Evolutionary conservation across 805 yeast species (phyloP).

Genomic region (Starmerella floricola): DNA sequence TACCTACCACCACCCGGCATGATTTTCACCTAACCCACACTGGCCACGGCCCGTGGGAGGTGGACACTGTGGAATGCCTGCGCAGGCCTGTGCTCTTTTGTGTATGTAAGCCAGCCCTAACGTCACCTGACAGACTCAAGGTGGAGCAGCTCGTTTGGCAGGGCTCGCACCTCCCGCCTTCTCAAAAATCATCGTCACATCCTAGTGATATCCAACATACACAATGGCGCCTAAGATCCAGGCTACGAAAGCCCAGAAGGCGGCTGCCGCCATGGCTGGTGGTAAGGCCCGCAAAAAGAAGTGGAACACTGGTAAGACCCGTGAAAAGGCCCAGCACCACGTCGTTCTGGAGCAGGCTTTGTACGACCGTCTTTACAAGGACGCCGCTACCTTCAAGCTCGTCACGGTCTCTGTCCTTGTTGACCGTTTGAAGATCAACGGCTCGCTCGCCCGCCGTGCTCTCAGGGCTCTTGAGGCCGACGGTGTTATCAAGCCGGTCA

Average conservation of each 20-base stretch:
- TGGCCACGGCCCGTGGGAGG: too few species aligned
- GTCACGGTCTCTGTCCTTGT: conserved; percentile 96
- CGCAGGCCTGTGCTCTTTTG: neutral
- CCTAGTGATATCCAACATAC: conserved; percentile 21
- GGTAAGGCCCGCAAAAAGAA: conserved; percentile 99
- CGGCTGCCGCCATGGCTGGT: conserved; percentile 99
- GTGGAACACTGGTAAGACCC: conserved; percentile 99
- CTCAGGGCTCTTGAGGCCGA: conserved; percentile 87
- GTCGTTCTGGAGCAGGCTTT: conserved; percentile 95
- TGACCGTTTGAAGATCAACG: conserved; percentile 98
- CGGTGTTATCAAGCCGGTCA: conserved; percentile 89
- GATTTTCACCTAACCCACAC: too few species aligned
- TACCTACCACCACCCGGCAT: too few species aligned
- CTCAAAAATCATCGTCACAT: conserved; percentile 14
- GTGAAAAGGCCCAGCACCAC: conserved; percentile 99
- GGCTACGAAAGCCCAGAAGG: conserved; percentile 98
- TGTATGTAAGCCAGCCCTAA: conserved; percentile 11
- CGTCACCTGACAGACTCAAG: conserved; percentile 18
- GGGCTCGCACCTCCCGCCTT: conserved; percentile 1
- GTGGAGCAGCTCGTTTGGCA: neutral
- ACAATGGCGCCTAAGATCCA: conserved; percentile 98
- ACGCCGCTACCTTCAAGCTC: conserved; percentile 97
- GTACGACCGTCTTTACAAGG: conserved; percentile 98
- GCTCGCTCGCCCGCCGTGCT: conserved; percentile 98
- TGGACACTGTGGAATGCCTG: too few species aligned